These are phyloP conservation scores for Lentinula edodes DNA, from an alignment of 768 basidiomycete genomes.

Conservation along the genomic window DNA sequence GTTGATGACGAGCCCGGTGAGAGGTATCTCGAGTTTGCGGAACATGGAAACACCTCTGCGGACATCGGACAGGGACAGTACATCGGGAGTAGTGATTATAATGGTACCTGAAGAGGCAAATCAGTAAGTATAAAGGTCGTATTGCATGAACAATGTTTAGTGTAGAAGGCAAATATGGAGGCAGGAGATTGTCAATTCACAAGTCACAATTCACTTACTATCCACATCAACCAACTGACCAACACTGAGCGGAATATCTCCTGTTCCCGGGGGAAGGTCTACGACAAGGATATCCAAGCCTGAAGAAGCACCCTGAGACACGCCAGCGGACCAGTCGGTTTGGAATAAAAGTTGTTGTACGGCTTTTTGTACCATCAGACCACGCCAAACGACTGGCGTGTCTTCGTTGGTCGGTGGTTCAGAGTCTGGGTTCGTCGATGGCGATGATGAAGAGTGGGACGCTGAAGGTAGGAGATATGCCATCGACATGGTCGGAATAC, in stretches of 20 bases:
- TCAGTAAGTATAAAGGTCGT: not conserved
- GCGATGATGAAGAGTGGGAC: conserved; percentile 6
- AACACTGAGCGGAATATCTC: conserved; percentile 89
- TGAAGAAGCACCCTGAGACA: conserved; percentile 18
- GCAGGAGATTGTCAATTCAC: too few relatives aligned
- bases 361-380: conserved; percentile 97
- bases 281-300: conserved; percentile 83
- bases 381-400: conserved; percentile 89
- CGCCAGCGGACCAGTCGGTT: conserved; percentile 72
- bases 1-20: conserved; percentile 83
- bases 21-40: conserved; percentile 81
- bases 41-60: conserved; percentile 93
- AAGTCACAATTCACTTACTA: conserved; percentile 41
- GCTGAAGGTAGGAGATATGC: conserved; percentile 79
- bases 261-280: conserved; percentile 97
- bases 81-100: conserved; percentile 94
- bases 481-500: conserved; percentile 94
- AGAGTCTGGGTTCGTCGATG: not conserved
- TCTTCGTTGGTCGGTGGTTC: conserved; percentile 53
- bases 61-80: conserved; percentile 88
- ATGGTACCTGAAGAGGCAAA: conserved; percentile 61
- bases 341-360: conserved; percentile 95
- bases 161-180: too few relatives aligned
- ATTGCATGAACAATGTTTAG: too few relatives aligned
- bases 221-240: conserved; percentile 83